Conservation (phyloP, 805 yeast genomes). For the Pichia occidentalis region DNA sequence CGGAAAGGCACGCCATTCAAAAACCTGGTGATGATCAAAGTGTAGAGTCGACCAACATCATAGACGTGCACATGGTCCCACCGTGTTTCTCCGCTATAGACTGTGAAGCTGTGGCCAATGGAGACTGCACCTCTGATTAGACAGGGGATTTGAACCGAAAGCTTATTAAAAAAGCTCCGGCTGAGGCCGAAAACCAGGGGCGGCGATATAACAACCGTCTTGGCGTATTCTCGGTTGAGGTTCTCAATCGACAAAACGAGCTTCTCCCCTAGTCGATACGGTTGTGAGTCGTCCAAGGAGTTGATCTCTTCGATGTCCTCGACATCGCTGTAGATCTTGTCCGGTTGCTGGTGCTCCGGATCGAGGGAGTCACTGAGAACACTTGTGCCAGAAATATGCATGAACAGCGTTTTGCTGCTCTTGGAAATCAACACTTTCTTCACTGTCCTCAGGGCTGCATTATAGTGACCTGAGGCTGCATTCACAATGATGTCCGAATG, state of each 20-base stretch:
- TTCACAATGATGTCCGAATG: neutral
- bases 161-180: conserved; percentile 1
- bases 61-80: conserved; percentile 6
- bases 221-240: neutral
- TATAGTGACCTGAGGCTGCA: conserved; percentile 1
- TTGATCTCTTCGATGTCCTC: conserved; percentile 4
- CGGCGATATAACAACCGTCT: conserved; percentile 3
- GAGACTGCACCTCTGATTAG: neutral
- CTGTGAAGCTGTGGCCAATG: conserved; percentile 2
- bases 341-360: conserved; percentile 1
- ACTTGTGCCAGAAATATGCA: conserved; percentile 3
- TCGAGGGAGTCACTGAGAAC: neutral
- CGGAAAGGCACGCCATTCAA: neutral
- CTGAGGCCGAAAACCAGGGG: conserved; percentile 4
- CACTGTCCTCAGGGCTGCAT: neutral
- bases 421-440: neutral
- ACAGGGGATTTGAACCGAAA: conserved; percentile 2
- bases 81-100: conserved; percentile 4
- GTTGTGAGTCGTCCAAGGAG: conserved; percentile 5
- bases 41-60: conserved; percentile 1
- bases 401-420: neutral
- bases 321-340: conserved; percentile 4
- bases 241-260: conserved; percentile 2
- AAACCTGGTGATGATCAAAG: neutral
- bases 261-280: conserved; percentile 4